Percentiles rank a stretch among this genome's conserved stretches.
Conservation (phyloP, 2,329 filamentous ascomycete genomes). For the Penicillium nordicum region DNA sequence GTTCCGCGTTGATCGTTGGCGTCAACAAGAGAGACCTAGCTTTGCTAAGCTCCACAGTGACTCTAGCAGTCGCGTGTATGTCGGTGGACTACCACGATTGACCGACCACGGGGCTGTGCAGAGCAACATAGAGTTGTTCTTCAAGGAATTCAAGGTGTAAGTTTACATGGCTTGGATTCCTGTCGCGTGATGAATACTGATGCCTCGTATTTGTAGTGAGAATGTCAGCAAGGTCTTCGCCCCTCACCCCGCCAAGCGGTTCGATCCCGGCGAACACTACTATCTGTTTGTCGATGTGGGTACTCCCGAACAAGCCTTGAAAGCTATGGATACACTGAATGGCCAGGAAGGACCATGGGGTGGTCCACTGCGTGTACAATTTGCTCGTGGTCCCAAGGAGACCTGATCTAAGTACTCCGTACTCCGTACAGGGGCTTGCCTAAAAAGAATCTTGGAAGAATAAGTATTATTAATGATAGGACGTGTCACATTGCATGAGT, state of each 20-base stretch:
- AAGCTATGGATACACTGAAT: constrained; percentile 48
- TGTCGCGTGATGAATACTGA: constrained; percentile 1
- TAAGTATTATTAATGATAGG: constrained; percentile 6
- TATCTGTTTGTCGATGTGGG: constrained; percentile 66
- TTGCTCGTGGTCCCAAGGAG: constrained; percentile 36
- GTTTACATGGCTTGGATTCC: constrained; percentile 9
- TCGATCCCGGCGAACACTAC: constrained; percentile 56
- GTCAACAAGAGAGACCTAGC: constrained; percentile 37
- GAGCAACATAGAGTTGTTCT: constrained; percentile 44
- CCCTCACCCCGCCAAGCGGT: constrained; percentile 54
- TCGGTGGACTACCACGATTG: constrained; percentile 47
- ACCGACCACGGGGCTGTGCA: constrained; percentile 42
- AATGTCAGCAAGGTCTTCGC: constrained; percentile 55
- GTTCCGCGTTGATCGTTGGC: constrained; percentile 43
- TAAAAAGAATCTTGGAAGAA: background rate
- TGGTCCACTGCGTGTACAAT: constrained; percentile 37
- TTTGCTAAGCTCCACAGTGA: constrained; percentile 35
- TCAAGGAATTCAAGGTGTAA: constrained; percentile 45
- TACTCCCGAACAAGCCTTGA: constrained; percentile 52
- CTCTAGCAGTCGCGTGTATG: constrained; percentile 45
- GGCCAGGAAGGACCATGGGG: constrained; percentile 43
- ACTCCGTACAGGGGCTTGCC: background rate
- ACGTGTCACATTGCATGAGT: constrained; percentile 5
- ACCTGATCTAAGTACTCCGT: background rate
- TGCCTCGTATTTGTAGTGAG: constrained; percentile 27